Evolutionary conservation across 306 rosid species (phyloP), one percentile per base, ranked within the genome.

Genomic region (Vicia sativa): DNA sequence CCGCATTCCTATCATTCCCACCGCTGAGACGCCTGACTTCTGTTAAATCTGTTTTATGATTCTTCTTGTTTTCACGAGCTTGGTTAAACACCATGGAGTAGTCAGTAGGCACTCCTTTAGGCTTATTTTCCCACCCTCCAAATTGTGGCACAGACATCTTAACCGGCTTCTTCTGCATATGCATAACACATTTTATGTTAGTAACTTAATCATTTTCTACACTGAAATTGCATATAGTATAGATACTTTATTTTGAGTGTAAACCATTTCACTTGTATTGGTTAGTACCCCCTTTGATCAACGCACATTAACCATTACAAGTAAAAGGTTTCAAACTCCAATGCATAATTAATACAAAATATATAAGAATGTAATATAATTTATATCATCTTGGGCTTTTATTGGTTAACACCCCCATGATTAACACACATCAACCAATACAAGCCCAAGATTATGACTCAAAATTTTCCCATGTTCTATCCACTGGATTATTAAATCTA

Each of bases 101-200:
- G 68, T 84, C 85, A 0, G 89, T 81, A 9, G 85, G 80, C n/a
- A 71, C 86, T 53, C 80, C 87, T 0, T 70, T 48, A 0, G 67
- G 14, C 57, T 80, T 86, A 1, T 85, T 66, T 29, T 89, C 92
- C 98, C 98, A 92, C 46, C 80, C 98, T 74, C 96, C 98, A 73
- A 92, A 92, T 28, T 85, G 84, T 45, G 98, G 98, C 62, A 92
- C 95, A 31, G 98, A 78, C 80, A 74, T 83, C 85, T 87, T 23
- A n/a, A 29, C 48, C 58, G 67, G 39, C 11, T 79, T 80, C 21
- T 48, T 80, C 98, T 92, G 77, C 65, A 76, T 10, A 55, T 25
- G 50, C 7, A 52, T 11, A 63, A 60, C 9, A 34, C 8, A 34
- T 34, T 45, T 31, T 44, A 45, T 12, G 26, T 65, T 2, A 79